Evolutionary conservation across 2,329 filamentous ascomycete species (phyloP).

Genomic region (Colletotrichum aenigma): DNA sequence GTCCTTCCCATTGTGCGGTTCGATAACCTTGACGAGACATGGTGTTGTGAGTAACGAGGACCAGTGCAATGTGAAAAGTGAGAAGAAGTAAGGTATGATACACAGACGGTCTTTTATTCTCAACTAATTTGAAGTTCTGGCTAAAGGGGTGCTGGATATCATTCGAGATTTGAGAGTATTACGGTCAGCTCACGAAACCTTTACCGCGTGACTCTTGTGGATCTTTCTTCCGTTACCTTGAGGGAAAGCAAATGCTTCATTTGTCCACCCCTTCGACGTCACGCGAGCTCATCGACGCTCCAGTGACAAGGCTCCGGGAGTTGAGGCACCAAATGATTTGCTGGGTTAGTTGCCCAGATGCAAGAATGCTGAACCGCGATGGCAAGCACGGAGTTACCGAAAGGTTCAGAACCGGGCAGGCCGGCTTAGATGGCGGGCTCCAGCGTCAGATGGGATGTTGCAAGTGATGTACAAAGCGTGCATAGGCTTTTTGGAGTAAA

Average conservation of each 20-base stretch:
- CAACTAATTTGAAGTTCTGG: background rate
- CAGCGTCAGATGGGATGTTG: background rate
- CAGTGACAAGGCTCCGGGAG: background rate
- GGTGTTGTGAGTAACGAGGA: background rate
- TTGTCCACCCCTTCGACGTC: background rate
- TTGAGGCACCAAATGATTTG: background rate
- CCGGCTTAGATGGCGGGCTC: background rate
- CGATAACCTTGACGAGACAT: background rate
- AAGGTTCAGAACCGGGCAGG: background rate
- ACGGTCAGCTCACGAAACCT: background rate
- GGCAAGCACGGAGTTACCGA: background rate
- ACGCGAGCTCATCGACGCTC: background rate
- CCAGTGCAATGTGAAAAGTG: background rate
- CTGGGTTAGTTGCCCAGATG: background rate
- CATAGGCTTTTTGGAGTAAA: background rate
- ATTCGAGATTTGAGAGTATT: background rate
- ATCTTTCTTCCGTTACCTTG: background rate
- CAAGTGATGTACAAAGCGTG: background rate
- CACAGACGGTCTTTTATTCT: background rate
- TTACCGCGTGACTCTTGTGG: background rate
- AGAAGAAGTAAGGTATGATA: fast-evolving
- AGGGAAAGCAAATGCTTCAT: background rate
- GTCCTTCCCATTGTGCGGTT: no score
- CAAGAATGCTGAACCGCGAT: background rate
- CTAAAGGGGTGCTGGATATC: background rate